These are phyloP conservation scores for Suillus subluteus DNA, from an alignment of 768 basidiomycete species.

Conservation along the genomic window DNA sequence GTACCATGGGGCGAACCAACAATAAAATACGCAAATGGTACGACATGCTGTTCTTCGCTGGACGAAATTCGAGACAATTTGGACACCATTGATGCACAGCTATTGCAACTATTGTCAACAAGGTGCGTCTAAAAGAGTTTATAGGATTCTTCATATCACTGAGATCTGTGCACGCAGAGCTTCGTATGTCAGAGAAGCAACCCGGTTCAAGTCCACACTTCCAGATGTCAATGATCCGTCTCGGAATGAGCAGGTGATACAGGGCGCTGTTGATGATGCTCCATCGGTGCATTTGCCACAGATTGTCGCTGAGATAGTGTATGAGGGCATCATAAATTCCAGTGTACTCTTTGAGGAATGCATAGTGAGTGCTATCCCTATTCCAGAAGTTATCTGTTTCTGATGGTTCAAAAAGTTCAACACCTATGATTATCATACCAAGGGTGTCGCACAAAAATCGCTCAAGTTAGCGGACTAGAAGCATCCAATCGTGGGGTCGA, in stretches of 20 bases:
- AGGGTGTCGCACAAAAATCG: too few species aligned
- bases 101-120: slow-evolving; percentile 23
- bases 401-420: neutral
- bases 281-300: slow-evolving; percentile 24
- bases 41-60: slow-evolving; percentile 30
- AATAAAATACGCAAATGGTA: slow-evolving; percentile 23
- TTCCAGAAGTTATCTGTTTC: neutral
- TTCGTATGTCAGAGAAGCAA: slow-evolving; percentile 29
- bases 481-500: too few species aligned
- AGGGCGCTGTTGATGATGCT: slow-evolving; percentile 24
- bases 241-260: slow-evolving; percentile 24
- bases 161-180: slow-evolving; percentile 14
- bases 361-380: slow-evolving; percentile 19
- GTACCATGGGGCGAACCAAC: slow-evolving; percentile 28
- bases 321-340: slow-evolving; percentile 23
- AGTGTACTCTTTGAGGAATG: slow-evolving; percentile 28
- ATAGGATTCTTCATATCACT: neutral
- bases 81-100: slow-evolving; percentile 21
- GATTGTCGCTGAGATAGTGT: slow-evolving; percentile 25
- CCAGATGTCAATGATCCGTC: slow-evolving; percentile 16
- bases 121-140: slow-evolving; percentile 13
- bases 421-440: neutral
- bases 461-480: too few species aligned
- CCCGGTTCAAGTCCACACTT: slow-evolving; percentile 28
- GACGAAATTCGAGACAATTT: slow-evolving; percentile 22